Evolutionary conservation across 306 rosid genomes (phyloP).

Genomic region (Morella rubra): DNA sequence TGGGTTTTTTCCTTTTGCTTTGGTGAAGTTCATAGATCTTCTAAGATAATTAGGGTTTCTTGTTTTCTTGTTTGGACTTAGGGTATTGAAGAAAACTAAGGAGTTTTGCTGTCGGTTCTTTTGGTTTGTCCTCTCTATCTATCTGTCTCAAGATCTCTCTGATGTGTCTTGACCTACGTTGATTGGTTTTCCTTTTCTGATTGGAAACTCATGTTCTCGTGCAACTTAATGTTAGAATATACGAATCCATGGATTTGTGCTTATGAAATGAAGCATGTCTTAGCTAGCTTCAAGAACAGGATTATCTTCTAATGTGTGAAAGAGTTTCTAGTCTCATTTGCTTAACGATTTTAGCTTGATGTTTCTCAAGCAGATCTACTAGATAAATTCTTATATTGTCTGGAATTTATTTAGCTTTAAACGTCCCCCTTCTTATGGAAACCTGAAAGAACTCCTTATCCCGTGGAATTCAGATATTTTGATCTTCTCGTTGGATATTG

Average conservation of each 20-base stretch:
- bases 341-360: background rate
- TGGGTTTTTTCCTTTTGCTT: background rate
- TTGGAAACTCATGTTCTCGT: background rate
- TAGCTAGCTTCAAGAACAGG: too few relatives aligned
- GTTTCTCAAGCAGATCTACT: background rate
- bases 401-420: background rate
- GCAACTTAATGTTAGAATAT: background rate
- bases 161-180: too few relatives aligned
- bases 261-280: background rate
- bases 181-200: background rate
- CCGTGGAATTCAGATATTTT: background rate
- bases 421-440: background rate
- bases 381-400: background rate
- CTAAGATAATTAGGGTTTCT: conserved; percentile 1
- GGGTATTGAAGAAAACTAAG: background rate
- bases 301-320: background rate
- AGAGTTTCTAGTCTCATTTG: background rate
- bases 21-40: conserved; percentile 2
- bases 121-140: background rate
- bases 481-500: background rate
- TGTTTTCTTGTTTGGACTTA: background rate
- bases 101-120: background rate
- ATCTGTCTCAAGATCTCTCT: background rate
- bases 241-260: background rate
- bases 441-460: background rate